Evolutionary conservation across 176 grass and related monocot species (phyloP).

Genomic region (sorghum (Sorghum bicolor)): Sorghum_bicolor_NCBIv3 NC_012875.2:59620001-59620500

Average conservation of each 20-base stretch:
- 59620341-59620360: neutral
- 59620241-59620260: conserved; percentile 41
- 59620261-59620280: neutral
- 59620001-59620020: conserved; percentile 68
- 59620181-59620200: conserved; percentile 24
- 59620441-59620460: neutral
- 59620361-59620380: conserved; percentile 16
- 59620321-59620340: neutral
- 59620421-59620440: conserved; percentile 21
- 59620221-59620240: conserved; percentile 45
- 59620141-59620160: neutral
- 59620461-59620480: neutral
- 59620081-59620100: conserved; percentile 40
- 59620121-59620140: conserved; percentile 10
- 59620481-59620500: conserved; percentile 15
- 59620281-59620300: neutral
- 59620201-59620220: conserved; percentile 11
- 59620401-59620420: too few species aligned
- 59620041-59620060: conserved; percentile 93
- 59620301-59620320: conserved; percentile 11
- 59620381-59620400: neutral
- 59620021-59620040: conserved; percentile 97
- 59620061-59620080: conserved; percentile 96
- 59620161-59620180: neutral
- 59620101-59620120: neutral